Percentiles rank a stretch among this genome's conserved stretches.
These are phyloP conservation scores for Nakazawaea sp. DNA, from an alignment of 805 yeast genomes.

Conservation along the genomic window DNA sequence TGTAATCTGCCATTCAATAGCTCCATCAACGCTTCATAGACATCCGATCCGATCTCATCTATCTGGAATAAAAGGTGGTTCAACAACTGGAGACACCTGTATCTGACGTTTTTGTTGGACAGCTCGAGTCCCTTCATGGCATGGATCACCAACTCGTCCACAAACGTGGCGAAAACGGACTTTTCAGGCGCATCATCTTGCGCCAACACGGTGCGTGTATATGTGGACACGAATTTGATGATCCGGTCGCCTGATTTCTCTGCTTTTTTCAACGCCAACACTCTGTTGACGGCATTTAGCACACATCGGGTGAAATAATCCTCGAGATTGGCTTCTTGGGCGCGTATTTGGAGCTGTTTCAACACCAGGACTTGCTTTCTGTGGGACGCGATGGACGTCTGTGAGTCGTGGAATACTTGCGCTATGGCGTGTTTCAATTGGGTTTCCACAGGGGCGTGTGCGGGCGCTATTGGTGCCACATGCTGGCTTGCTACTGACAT, in stretches of 20 bases:
- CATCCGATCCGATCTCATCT: constrained; percentile 67
- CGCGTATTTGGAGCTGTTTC: constrained; percentile 48
- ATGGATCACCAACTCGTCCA: constrained; percentile 56
- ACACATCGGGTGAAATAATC: constrained; percentile 57
- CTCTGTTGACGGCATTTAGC: constrained; percentile 53
- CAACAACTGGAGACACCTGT: constrained; percentile 68
- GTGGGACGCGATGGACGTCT: constrained; percentile 66
- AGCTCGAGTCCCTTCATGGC: constrained; percentile 75
- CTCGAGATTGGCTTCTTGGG: constrained; percentile 43
- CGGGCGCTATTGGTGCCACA: not conserved
- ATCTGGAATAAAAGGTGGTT: constrained; percentile 66
- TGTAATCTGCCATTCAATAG: constrained; percentile 56
- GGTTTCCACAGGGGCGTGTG: constrained; percentile 16
- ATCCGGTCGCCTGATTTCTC: constrained; percentile 71
- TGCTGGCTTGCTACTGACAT: not conserved
- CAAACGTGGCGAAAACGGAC: constrained; percentile 40
- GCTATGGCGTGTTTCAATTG: constrained; percentile 45
- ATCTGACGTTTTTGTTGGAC: constrained; percentile 69
- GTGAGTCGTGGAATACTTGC: constrained; percentile 76
- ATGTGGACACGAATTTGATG: constrained; percentile 59
- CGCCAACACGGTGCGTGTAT: constrained; percentile 41
- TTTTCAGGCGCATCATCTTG: constrained; percentile 21
- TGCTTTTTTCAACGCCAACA: constrained; percentile 60
- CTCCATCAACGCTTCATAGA: constrained; percentile 56
- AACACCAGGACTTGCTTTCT: constrained; percentile 63